A percentile compares a stretch with the other conserved stretches of the same genome.
Evolutionary conservation across 129 eudicot genomes (phyloP).

Genomic region (Apium graveolens): DNA sequence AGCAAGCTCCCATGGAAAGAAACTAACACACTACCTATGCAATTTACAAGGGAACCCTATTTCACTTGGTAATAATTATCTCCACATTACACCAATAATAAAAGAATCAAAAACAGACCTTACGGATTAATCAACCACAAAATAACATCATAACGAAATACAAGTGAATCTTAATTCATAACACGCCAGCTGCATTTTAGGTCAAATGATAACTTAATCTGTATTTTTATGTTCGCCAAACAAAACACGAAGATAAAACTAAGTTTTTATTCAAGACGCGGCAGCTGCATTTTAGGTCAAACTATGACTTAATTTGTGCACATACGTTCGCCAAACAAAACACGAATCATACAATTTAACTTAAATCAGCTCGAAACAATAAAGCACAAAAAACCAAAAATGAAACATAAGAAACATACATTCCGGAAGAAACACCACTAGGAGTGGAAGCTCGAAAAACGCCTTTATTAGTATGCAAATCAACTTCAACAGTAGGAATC

Average conservation of each 20-base stretch:
- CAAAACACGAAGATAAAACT: background rate
- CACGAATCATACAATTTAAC: background rate
- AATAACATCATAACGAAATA: too few species aligned
- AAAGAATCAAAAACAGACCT: background rate
- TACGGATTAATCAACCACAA: background rate
- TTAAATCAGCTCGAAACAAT: background rate
- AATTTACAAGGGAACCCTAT: background rate
- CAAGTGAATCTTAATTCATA: background rate
- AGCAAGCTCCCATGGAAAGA: background rate
- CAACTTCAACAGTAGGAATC: conserved; percentile 96
- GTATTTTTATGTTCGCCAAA: background rate
- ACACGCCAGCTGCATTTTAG: background rate
- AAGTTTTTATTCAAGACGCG: too few species aligned
- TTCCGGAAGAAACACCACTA: conserved; percentile 74
- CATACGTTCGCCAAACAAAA: background rate
- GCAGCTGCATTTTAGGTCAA: background rate
- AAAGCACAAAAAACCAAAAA: background rate
- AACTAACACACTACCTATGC: background rate
- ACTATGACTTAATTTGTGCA: background rate
- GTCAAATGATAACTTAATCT: background rate
- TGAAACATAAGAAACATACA: conserved; percentile 33
- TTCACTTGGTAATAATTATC: background rate
- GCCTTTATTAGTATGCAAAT: conserved; percentile 81
- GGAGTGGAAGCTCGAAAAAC: conserved; percentile 87
- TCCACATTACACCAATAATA: too few species aligned